Evolutionary conservation across 2,329 filamentous ascomycete species (phyloP).

Genomic region (Arthrobotrys conoides): DNA sequence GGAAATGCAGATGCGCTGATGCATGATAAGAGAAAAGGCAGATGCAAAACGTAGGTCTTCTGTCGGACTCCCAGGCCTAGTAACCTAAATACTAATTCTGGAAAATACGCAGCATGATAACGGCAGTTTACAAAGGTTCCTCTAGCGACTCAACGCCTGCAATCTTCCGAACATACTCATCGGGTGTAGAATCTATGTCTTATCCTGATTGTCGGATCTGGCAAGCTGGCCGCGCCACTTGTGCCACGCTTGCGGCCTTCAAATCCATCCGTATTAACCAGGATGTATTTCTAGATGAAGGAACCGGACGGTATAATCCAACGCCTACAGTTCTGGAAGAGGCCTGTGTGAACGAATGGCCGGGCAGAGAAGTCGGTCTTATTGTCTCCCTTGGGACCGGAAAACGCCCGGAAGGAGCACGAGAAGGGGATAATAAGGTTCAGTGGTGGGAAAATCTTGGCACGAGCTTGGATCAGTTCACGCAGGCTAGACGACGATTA

Average conservation of each 20-base stretch:
- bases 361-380: constrained; percentile 89
- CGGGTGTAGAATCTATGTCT: constrained; percentile 88
- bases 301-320: constrained; percentile 90
- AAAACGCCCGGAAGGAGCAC: constrained; percentile 81
- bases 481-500: constrained; percentile 85
- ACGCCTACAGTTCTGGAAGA: constrained; percentile 80
- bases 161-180: constrained; percentile 92
- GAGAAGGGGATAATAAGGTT: constrained; percentile 74
- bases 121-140: constrained; percentile 89
- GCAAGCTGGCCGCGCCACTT: constrained; percentile 94
- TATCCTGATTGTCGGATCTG: constrained; percentile 96
- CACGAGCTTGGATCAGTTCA: constrained; percentile 72
- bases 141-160: constrained; percentile 77
- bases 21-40: constrained; percentile 59
- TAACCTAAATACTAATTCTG: not conserved
- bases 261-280: constrained; percentile 95
- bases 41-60: constrained; percentile 60
- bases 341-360: constrained; percentile 93
- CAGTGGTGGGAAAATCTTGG: constrained; percentile 64
- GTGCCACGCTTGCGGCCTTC: constrained; percentile 89
- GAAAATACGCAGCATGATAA: constrained; percentile 71
- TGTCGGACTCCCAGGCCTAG: not conserved
- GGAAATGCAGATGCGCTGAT: constrained; percentile 52
- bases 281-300: constrained; percentile 92
- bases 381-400: constrained; percentile 96